phyloP scores from a whole-genome alignment of 129 eudicot species.

The Pseudognaphalium luteoalbum region DNA sequence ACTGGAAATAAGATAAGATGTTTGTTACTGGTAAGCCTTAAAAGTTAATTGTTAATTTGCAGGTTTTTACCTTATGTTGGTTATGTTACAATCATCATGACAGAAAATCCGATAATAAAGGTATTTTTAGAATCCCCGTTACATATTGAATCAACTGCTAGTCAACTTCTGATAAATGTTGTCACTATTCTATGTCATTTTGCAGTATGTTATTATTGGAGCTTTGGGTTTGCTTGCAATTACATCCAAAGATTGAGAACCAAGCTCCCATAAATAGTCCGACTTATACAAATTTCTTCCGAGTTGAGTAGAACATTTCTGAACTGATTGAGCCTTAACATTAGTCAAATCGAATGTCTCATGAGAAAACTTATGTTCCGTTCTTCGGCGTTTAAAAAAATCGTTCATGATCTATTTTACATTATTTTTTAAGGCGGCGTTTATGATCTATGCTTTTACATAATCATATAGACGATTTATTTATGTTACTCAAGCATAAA shows the following conservation, averaged over 20 bases:
- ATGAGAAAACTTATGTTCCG: not conserved
- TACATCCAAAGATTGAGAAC: slow-evolving; percentile 55
- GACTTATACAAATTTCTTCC: slow-evolving; percentile 2
- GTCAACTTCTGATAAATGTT: slow-evolving; percentile 13
- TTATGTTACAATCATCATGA: slow-evolving; percentile 78
- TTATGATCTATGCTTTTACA: not conserved
- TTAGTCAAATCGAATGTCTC: slow-evolving; percentile 1
- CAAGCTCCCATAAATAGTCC: slow-evolving; percentile 9
- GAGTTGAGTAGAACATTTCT: not conserved
- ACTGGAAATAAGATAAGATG: not conserved
- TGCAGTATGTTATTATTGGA: slow-evolving; percentile 80
- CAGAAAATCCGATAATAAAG: slow-evolving; percentile 74
- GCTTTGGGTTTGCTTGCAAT: slow-evolving; percentile 66
- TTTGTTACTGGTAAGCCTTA: slow-evolving; percentile 1
- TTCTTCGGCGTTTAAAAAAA: not conserved
- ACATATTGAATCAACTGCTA: not conserved
- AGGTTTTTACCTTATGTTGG: slow-evolving; percentile 89
- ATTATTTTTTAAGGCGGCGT: not conserved
- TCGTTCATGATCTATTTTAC: not conserved
- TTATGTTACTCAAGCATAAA: too few relatives aligned
- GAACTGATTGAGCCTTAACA: slow-evolving; percentile 13
- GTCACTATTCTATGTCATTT: slow-evolving; percentile 2
- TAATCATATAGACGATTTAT: too few relatives aligned
- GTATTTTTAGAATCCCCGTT: slow-evolving; percentile 24
- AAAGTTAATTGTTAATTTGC: slow-evolving; percentile 34